Evolutionary conservation across 768 basidiomycete species (phyloP), one percentile per base, ranked within the genome.

Genomic region (Kwoniella shandongensis): DNA sequence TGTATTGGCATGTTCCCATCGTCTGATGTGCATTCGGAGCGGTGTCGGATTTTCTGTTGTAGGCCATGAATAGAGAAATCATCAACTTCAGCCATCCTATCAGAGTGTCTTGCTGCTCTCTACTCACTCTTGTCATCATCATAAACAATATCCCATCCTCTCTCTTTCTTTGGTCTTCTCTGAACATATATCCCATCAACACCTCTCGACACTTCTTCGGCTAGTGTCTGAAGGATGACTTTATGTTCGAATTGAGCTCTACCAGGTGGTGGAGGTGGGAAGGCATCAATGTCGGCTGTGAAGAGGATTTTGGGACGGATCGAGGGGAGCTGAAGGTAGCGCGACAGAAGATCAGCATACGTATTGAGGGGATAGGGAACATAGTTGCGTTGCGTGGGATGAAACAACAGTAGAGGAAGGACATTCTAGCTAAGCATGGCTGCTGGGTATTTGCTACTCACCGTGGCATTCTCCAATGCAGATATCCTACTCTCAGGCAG

Each of bases 401-500:
- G n/a, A n/a, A n/a, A n/a, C n/a, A n/a, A n/a, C n/a, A n/a, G n/a
- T n/a, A n/a, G n/a, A n/a, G n/a, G n/a, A n/a, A n/a, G n/a, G n/a
- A n/a, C n/a, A n/a, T n/a, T n/a, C n/a, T n/a, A n/a, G n/a, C n/a
- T n/a, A n/a, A n/a, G n/a, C n/a, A n/a, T n/a, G n/a, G n/a, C n/a
- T n/a, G n/a, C n/a, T n/a, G n/a, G n/a, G n/a, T n/a, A n/a, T n/a
- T n/a, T n/a, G n/a, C 22, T 42, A 42, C 41, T 17, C n/a, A 32
- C 32, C 13, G 32, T 32, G 13, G 32, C 32, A 13, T 32, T 32
- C 40, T 82, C 79, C 65, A 85, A 81, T 5, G 81, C 79, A 38
- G 75, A 74, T 30, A 92, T 85, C 20, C 83, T 81, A 40, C 78
- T 75, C 7, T 81, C 78, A 1, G 93, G 90, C 12, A 96, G 79